These are phyloP conservation scores for Pythium guiyangense DNA, from an alignment of 352 stramenopile species.

Conservation along the genomic window DNA sequence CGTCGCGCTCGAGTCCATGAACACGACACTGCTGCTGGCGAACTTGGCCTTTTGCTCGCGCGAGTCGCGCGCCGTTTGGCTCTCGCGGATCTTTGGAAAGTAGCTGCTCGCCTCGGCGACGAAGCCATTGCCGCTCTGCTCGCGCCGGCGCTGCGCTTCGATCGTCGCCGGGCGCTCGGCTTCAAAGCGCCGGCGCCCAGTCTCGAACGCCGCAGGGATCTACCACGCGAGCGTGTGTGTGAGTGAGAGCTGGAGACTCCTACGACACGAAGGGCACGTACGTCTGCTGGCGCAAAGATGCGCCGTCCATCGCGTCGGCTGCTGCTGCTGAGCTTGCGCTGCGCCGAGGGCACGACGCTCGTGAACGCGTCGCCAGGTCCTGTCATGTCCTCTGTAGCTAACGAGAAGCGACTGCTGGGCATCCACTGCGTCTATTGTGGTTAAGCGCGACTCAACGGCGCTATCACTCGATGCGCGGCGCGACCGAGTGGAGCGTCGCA, in stretches of 20 bases:
- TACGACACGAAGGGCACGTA: conserved; percentile 7
- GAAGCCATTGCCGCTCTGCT: conserved; percentile 25
- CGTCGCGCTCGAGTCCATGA: conserved; percentile 3
- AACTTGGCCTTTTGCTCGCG: conserved; percentile 32
- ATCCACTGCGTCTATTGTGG: not conserved
- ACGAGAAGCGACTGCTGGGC: not conserved
- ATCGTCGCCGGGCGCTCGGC: conserved; percentile 27
- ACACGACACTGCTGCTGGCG: conserved; percentile 1
- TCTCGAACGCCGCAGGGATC: conserved; percentile 28
- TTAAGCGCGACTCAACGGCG: too few relatives aligned
- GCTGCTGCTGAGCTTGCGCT: not conserved
- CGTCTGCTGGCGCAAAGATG: conserved; percentile 34
- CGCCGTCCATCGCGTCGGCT: conserved; percentile 22
- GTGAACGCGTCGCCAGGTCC: conserved; percentile 5
- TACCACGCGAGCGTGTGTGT: conserved; percentile 3
- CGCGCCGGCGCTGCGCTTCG: conserved; percentile 19
- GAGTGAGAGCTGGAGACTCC: not conserved
- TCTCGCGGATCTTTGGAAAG: conserved; percentile 53
- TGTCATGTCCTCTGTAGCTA: not conserved
- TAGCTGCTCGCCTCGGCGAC: conserved; percentile 34
- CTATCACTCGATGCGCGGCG: not conserved
- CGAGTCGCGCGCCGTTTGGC: conserved; percentile 27
- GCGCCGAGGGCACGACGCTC: conserved; percentile 3
- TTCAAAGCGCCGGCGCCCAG: conserved; percentile 20
- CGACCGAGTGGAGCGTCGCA: conserved; percentile 28